Conservation (phyloP, 2,329 filamentous ascomycete species). For the Epichloe glyceriae region DNA sequence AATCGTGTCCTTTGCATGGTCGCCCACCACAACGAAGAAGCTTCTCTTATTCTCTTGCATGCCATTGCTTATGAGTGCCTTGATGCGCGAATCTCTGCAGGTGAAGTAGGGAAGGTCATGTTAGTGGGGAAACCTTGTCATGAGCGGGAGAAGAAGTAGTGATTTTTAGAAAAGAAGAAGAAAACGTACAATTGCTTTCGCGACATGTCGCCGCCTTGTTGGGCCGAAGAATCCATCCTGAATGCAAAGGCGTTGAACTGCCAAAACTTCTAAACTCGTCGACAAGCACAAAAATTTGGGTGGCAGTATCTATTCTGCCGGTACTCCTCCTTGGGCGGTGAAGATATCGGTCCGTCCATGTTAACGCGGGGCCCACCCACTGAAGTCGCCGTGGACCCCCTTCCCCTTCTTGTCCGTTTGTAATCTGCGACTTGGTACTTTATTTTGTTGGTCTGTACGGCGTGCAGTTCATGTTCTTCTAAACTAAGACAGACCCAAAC, state of each 20-base stretch:
- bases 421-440: neutral
- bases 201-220: slow-evolving; percentile 34
- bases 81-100: slow-evolving; percentile 72
- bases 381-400: neutral
- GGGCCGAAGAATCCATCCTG: slow-evolving; percentile 4
- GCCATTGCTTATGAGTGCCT: slow-evolving; percentile 81
- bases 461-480: neutral
- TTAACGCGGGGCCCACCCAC: neutral
- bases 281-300: slow-evolving; percentile 23
- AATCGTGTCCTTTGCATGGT: slow-evolving; percentile 90
- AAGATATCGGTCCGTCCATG: neutral
- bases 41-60: slow-evolving; percentile 92
- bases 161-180: neutral
- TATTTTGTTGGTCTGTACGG: neutral
- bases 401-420: too few relatives aligned
- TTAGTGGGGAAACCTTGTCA: too few relatives aligned
- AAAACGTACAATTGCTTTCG: slow-evolving; percentile 42
- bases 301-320: slow-evolving; percentile 22
- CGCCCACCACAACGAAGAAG: slow-evolving; percentile 91
- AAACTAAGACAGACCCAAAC: neutral
- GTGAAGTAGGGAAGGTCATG: neutral
- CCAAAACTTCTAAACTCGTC: neutral
- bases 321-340: slow-evolving; percentile 20
- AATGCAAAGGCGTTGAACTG: slow-evolving; percentile 9
- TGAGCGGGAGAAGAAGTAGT: neutral